These are phyloP conservation scores for Bryoerythrophyllum caledonicum DNA, from an alignment of 225 moss, liverwort and hornwort species.

Conservation along the genomic window DNA sequence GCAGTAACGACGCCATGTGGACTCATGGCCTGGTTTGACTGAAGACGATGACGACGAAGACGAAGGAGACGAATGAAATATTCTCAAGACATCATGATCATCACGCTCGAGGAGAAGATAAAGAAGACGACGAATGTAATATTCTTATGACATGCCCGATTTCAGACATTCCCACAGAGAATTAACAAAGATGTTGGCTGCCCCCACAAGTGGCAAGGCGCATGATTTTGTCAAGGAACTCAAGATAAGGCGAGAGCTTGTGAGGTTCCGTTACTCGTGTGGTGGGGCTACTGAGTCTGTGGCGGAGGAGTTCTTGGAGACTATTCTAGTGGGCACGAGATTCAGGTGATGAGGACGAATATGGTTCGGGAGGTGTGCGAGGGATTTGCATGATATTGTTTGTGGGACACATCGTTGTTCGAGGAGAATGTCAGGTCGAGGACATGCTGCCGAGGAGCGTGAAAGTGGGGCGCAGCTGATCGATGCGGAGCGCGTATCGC, in stretches of 20 bases:
- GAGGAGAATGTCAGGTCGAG: constrained; percentile 34
- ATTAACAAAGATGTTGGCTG: not conserved
- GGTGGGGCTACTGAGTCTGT: not conserved
- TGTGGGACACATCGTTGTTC: not conserved
- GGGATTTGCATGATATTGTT: not conserved
- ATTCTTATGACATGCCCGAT: not conserved
- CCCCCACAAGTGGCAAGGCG: not conserved
- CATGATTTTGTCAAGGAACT: constrained; percentile 27
- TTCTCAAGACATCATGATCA: no score
- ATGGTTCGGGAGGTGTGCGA: not conserved
- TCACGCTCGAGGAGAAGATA: no score
- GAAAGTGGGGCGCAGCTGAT: constrained; percentile 24
- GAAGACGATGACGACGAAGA: no score
- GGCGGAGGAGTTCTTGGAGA: not conserved
- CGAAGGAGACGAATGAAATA: no score
- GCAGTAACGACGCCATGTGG: not conserved
- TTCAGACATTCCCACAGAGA: not conserved
- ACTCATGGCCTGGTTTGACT: not conserved
- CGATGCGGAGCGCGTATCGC: constrained; percentile 56
- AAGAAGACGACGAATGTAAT: no score
- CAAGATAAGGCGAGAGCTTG: not conserved
- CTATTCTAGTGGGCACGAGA: not conserved
- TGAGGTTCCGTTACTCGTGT: not conserved
- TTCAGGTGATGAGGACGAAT: constrained; percentile 31
- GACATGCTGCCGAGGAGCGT: constrained; percentile 42